Evolutionary conservation across 148 eudicot genomes (phyloP).

Genomic region (Amaranthus palmeri): DNA sequence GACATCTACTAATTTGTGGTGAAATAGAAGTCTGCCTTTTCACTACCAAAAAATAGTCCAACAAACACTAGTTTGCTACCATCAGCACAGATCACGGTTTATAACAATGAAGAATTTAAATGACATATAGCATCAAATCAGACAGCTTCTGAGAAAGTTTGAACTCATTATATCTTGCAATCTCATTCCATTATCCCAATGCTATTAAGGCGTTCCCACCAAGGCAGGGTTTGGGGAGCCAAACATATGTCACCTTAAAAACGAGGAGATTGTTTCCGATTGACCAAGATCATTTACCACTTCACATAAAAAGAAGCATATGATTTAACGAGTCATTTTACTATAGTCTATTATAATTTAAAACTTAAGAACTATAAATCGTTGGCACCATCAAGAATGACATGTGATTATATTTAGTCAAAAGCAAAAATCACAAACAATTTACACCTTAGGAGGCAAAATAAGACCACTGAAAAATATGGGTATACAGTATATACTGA

Average conservation of each 20-base stretch:
- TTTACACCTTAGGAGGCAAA: not conserved
- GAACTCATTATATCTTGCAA: not conserved
- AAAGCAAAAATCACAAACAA: not conserved
- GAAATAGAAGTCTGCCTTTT: not conserved
- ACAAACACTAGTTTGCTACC: not conserved
- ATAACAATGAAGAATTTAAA: not conserved
- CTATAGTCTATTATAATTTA: no score
- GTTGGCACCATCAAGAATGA: no score
- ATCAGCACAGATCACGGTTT: not conserved
- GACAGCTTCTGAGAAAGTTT: not conserved
- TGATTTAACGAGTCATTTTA: no score
- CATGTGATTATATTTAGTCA: no score
- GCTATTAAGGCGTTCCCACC: no score
- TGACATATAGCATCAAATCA: not conserved
- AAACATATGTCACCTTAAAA: no score
- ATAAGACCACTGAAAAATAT: slow-evolving; percentile 3
- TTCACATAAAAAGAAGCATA: no score
- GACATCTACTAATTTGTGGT: not conserved
- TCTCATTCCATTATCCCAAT: no score
- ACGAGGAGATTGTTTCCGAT: no score
- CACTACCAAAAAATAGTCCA: not conserved
- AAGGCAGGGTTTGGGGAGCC: no score
- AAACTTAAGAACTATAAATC: no score
- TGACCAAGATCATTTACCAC: no score
- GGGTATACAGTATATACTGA: slow-evolving; percentile 33